Base-by-base conservation (phyloP, 2,329 filamentous ascomycete species). In the Aspergillus terreus region DNA sequence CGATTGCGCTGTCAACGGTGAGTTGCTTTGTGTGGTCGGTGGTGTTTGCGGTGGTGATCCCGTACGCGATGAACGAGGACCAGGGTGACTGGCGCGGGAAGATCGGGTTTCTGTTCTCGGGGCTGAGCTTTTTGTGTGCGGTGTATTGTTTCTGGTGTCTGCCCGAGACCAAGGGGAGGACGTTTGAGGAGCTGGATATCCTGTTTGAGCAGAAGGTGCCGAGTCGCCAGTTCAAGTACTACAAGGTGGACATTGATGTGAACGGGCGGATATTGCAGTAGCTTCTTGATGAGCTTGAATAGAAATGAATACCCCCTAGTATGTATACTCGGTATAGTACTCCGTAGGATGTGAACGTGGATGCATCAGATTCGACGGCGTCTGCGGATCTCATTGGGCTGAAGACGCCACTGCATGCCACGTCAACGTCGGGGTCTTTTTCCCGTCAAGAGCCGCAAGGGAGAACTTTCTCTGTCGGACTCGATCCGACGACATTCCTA, bases 1-100 rank as follows among this genome's bases (percentile, higher is more conserved):
- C 78, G 0, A 77, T 81, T 17, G 62, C 55, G 1, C 41, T 67
- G 7, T 61, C 64, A 1, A 61, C 57, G 3, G 57, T 62, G 9
- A 54, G 51, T 35, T 59, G 58, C 41, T 60, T 59, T 43, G 46
- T 64, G 6, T 61, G 51, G 49, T 62, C 64, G 17, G 68, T 71
- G 4, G 51, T 68, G 11, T 60, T 67, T 17, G 61, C 65, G 0
- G 63, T 71, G 5, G 60, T 64, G 2, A 70, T 70, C 10, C 67
- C 68, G 11, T 70, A 67, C 41, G 60, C 62, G n/a, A 68, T 72
- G 61, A 69, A 69, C 35, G 54, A 58, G 6, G 60, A 64, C 19
- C 54, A 64, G 25, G 60, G 57, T n/a, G 58, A 69, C 47, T 58
- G 64, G 57, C 44, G 59, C 1, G 68, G 65, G 7, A 69, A 67